Percentiles rank a stretch among this genome's conserved stretches.
Evolutionary conservation across 2,329 filamentous ascomycete genomes (phyloP).

Genomic region (Sclerotinia sclerotiorum): DNA sequence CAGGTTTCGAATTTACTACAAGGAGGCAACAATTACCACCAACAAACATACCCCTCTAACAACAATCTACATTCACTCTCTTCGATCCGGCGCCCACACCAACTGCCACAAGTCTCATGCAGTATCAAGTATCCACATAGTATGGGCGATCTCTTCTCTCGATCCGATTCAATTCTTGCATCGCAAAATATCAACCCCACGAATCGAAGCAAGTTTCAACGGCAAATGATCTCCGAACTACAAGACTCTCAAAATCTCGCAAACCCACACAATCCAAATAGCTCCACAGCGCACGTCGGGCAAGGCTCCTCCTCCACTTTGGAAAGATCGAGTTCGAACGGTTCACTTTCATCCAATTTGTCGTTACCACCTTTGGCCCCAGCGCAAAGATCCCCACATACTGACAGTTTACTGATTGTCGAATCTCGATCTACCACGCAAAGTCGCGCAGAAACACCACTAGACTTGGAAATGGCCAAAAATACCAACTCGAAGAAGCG

Average conservation of each 20-base stretch:
- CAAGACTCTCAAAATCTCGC: not conserved
- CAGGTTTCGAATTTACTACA: slow-evolving; percentile 12
- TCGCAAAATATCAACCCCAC: slow-evolving; percentile 17
- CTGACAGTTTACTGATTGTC: slow-evolving; percentile 16
- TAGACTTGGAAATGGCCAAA: slow-evolving; percentile 15
- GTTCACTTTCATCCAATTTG: not conserved
- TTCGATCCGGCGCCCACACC: not conserved
- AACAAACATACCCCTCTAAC: slow-evolving; percentile 6
- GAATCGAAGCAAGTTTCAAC: slow-evolving; percentile 13
- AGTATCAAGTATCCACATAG: slow-evolving; percentile 9
- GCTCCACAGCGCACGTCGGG: not conserved
- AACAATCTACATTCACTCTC: slow-evolving; percentile 19
- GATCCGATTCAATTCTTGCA: slow-evolving; percentile 13
- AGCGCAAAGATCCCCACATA: slow-evolving; percentile 1
- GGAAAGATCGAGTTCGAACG: slow-evolving; percentile 14
- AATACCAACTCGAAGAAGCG: slow-evolving; percentile 26
- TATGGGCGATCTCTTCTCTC: slow-evolving; percentile 18
- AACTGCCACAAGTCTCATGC: not conserved
- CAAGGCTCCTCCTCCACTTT: not conserved
- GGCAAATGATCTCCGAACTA: slow-evolving; percentile 13
- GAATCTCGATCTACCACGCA: slow-evolving; percentile 21
- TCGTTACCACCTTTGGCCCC: slow-evolving; percentile 16
- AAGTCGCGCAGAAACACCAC: slow-evolving; percentile 20
- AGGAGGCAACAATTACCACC: not conserved
- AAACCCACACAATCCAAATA: not conserved